These are phyloP conservation scores for Tilletiopsis washingtonensis DNA, from an alignment of 1,284 basidiomycete genomes.

Conservation along the genomic window DNA sequence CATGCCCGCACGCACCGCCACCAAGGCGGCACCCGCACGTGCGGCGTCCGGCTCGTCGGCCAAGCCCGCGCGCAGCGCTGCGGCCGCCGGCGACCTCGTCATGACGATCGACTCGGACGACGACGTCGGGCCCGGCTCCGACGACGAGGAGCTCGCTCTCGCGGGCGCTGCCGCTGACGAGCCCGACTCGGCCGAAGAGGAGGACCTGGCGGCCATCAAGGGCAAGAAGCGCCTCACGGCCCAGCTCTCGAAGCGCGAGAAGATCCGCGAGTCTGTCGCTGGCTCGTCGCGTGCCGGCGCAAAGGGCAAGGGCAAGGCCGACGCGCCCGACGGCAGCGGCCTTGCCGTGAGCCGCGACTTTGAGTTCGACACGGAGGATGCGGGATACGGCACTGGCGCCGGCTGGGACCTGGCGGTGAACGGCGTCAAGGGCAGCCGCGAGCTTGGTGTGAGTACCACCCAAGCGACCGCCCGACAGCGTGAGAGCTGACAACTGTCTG, in stretches of 20 bases:
- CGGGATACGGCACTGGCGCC: conserved; percentile 11
- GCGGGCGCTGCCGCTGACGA: conserved; percentile 5
- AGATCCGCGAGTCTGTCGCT: conserved; percentile 26
- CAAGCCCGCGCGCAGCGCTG: too few relatives aligned
- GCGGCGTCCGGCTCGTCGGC: too few relatives aligned
- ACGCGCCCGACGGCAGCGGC: conserved; percentile 6
- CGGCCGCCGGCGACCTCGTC: too few relatives aligned
- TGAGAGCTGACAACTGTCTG: too few relatives aligned
- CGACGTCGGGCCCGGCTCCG: conserved; percentile 18
- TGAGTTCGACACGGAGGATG: conserved; percentile 27
- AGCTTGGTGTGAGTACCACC: not conserved
- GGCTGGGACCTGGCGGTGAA: conserved; percentile 37
- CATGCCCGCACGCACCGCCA: too few relatives aligned
- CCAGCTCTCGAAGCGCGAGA: conserved; percentile 31
- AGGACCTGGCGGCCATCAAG: conserved; percentile 19
- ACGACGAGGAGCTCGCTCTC: too few relatives aligned
- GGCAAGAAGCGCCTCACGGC: too few relatives aligned
- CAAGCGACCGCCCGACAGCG: too few relatives aligned
- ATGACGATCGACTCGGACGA: conserved; percentile 46
- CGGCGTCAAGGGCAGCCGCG: conserved; percentile 13
- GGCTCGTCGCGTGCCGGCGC: not conserved
- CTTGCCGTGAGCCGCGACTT: conserved; percentile 31
- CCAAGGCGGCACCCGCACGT: too few relatives aligned
- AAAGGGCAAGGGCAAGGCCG: conserved; percentile 1
- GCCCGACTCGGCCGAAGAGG: conserved; percentile 15